Evolutionary conservation across 2,329 filamentous ascomycete genomes (phyloP), one percentile per base, ranked within the genome.

Genomic region (Sporothrix pallida): DNA sequence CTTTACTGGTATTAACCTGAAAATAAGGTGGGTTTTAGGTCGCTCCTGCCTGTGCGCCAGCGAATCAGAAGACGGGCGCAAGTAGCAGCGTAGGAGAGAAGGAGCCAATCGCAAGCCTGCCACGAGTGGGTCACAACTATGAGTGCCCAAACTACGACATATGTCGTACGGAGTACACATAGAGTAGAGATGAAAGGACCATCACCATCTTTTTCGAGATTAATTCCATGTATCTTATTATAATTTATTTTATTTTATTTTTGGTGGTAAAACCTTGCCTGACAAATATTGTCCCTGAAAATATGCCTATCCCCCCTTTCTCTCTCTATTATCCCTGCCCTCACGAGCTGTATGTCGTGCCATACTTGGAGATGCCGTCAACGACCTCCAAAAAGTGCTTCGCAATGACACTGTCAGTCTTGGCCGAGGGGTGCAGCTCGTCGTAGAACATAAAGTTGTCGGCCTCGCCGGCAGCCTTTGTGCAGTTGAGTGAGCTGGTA

Each of bases 401-500:
- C 12, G 73, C 74, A 63, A 76, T 74, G 70, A 75, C 31, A 60
- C 52, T 70, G 65, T 71, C 71, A 8, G 90, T 87, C 81, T 88
- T 87, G 81, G 90, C 86, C 44, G 89, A 90, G 0, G 92, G 91
- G 82, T 95, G 93, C 79, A 95, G 80, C 79, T 90, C 87, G 81
- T 95, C 92, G 77, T 86, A 87, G 91, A 92, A 95, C 79, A 93
- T 76, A 79, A 88, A 95, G 63, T 87, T 89, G 76, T 91, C 87
- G 48, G 84, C 80, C 48, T 84, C 83, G 3, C 84, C 73, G 15
- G 81, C 76, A 52, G 83, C 82, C 73, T 82, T 74, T 4, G 78
- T 78, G 75, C 86, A 88, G 4, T 79, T 75, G 4, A 73, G 71
- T 9, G 76, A 74, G 23, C 80, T 77, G 13, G 75, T 73, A 1